Evolutionary conservation across 2,329 filamentous ascomycete species (phyloP), one percentile per base, ranked within the genome.

Genomic region (Magnaporthiopsis rhizophila): DNA sequence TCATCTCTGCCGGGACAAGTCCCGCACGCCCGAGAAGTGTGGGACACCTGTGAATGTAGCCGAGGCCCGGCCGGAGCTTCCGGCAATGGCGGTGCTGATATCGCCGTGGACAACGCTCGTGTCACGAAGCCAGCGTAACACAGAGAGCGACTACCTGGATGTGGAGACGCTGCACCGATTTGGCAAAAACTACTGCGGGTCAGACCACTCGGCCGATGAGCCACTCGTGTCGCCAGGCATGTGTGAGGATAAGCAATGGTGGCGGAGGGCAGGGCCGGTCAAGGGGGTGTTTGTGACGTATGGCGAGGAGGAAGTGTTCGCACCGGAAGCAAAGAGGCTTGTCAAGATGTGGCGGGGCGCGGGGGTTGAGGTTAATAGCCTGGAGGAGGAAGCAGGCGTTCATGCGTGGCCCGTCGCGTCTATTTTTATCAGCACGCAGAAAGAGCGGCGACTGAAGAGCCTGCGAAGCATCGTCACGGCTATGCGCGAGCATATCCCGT

Each of bases 371-470:
- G 80, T 89, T n/a, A 78, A 81, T 64, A 80, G 80, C 64, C 79
- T 84, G 69, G 84, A 86, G 70, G 86, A 90, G 68, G 76, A 80
- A 34, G 88, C 85, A 18, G 65, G 36, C 45, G 24, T 95, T 65
- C 91, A 96, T 74, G 91, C 88, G 13, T 96, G 91, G 92, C 90
- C 91, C 0, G 88, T 96, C 26, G 89, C 88, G 12, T 80, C 80
- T 60, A 70, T 86, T n/a, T 85, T 86, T 70, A 72, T 87, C 34
- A 80, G 82, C 59, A 77, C 75, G 60, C 78, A 78, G 32, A 71
- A 73, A n/a, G 75, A 80, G 45, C 76, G 80, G 70, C 80, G 86
- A 64, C 72, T 83, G 64, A 79, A 79, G 66, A 85, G 86, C 3
- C 71, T 89, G 67, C 72, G 70, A 64, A 68, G 68, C 62, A 74